Evolutionary conservation across 345 rosid species (phyloP), one percentile per base, ranked within the genome.

Genomic region (Sonneratia caseolaris): DNA sequence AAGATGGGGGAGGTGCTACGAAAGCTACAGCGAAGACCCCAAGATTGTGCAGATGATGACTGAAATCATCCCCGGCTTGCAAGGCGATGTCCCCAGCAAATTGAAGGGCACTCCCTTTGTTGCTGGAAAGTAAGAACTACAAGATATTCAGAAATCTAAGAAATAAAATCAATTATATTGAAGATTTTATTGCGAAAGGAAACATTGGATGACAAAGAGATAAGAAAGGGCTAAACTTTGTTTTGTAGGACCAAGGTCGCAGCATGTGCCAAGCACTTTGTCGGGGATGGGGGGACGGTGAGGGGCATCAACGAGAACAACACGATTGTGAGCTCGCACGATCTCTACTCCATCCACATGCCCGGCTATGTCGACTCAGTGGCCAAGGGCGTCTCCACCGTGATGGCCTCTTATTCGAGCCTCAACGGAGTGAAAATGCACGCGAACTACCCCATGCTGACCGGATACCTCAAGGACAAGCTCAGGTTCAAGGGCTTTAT

Each of bases 1-100:
- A 13, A 87, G 97, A 76, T 95, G 97, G 99, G 96, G 97, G 47
- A 79, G 97, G 48, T 95, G 99, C 83, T 95, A 88, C 13, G 97
- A 95, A 77, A 95, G 99, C 83, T 95, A 86, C 74, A 90, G 97
- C 64, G 97, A 92, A 82, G 96, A 95, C 77, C 86, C 81, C 35
- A 75, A 48, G 12, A 65, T 95, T 76, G 98, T 89, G 74, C 84
- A 78, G 78, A 82, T 74, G 74, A 86, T 95, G 98, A 88, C 98
- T 8, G 83, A 84, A 57, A 81, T 95, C 74, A 45, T 95, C 38
- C 85, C 88, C 3, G 98, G 98, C 35, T 83, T 95, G 24, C 99
- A 95, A 73, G 99, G 97, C 73, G 90, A 89, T 21, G 53, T 84
- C 72, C 99, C 99, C 13, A 40, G 66, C 85, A 42, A 69, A 74